Evolutionary conservation across 2,329 filamentous ascomycete genomes (phyloP), one percentile per base, ranked within the genome.

Genomic region (Xylariaceae sp.): DNA sequence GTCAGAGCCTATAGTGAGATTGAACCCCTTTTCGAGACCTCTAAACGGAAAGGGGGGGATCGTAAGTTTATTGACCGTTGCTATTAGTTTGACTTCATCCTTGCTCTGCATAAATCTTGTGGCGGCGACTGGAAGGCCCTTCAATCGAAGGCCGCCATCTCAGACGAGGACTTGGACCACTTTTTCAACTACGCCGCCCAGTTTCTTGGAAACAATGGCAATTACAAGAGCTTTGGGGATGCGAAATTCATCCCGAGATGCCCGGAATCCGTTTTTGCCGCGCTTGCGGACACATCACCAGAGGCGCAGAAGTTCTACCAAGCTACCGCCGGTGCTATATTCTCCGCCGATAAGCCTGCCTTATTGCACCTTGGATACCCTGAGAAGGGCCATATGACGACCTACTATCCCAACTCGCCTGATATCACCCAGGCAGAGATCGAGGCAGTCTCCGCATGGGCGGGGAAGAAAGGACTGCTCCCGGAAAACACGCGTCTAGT

Each of bases 151-250:
- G 78, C 81, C 13, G 71, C 73, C 21, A 70, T 88, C 34, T 74
- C 75, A 31, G 70, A 79, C 35, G 70, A 79, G 38, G 74, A 87
- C 38, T 59, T 88, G 31, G 71, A 73, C 12, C 69, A 73, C 44
- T 89, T 89, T 65, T 69, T 90, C 26, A 78, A 88, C 60, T 92
- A 90, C 60, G 73, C 83, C 6, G 78, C 76, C 19, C 83, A 87
- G 62, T 88, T 92, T 61, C 69, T 92, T 3, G 84, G 84, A 31
- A 92, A 90, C 58, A 73, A 73, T 46, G 85, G 87, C 47, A 92
- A 92, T 63, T 92, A 90, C 67, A 90, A 90, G 67, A 84, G 83
- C 51, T 90, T 89, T 54, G 87, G 87, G 30, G 85, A 92, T 62
- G 77, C 82, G 53, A 92, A 92, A 59, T 89, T 92, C 57, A 74